Evolutionary conservation across 225 moss, liverwort and hornwort genomes (phyloP).

Genomic region (Climacium dendroides): DNA sequence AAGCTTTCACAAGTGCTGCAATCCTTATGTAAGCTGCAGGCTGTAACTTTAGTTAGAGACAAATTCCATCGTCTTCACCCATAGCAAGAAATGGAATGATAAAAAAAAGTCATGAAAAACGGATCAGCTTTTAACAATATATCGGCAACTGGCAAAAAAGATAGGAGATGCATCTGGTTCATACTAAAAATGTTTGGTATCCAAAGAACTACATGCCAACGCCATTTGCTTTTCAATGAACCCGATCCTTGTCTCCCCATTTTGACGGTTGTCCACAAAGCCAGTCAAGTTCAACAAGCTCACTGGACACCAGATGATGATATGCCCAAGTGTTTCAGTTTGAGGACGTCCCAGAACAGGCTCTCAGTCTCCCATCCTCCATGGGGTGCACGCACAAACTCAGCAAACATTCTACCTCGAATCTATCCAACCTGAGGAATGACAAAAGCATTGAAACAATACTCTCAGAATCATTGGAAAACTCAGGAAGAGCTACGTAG

Average conservation of each 20-base stretch:
- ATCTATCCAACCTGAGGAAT: neutral
- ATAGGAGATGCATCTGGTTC: neutral
- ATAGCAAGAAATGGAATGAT: neutral
- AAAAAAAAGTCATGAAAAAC: neutral
- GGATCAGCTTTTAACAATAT: neutral
- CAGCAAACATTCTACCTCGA: neutral
- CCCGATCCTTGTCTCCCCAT: conserved; percentile 2
- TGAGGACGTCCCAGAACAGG: neutral
- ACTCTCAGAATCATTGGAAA: neutral
- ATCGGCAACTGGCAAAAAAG: neutral
- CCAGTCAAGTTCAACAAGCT: neutral
- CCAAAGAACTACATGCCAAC: conserved; percentile 14
- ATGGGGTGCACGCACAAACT: neutral
- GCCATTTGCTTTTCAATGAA: neutral
- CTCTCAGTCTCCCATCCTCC: neutral
- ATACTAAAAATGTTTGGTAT: conserved; percentile 18
- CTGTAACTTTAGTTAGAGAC: neutral
- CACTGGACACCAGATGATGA: neutral
- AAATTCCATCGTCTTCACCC: neutral
- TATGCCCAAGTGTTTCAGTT: neutral
- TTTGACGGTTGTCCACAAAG: neutral
- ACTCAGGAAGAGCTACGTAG: neutral
- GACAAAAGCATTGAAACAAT: neutral
- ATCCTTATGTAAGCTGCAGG: conserved; percentile 33
- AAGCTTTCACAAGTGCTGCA: conserved; percentile 16